These are phyloP conservation scores for Asterionellopsis glacialis DNA, from an alignment of 108 stramenopile genomes.

Conservation along the genomic window DNA sequence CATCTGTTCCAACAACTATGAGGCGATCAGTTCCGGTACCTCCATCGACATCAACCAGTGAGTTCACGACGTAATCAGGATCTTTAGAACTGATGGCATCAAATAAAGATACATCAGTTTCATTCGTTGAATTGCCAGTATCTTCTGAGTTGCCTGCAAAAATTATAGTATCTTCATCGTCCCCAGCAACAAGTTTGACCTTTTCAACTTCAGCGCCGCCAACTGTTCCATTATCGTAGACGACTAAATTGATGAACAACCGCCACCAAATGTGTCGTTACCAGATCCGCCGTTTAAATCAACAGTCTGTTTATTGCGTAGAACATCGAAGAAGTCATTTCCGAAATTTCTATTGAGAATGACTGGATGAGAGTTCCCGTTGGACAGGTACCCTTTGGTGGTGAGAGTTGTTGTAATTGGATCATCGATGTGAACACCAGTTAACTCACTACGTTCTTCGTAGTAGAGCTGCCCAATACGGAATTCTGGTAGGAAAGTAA, in stretches of 20 bases:
- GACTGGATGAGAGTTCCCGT: too few relatives aligned
- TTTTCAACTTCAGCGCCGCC: too few relatives aligned
- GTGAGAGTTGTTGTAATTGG: too few relatives aligned
- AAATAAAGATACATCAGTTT: background rate
- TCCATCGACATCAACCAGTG: conserved; percentile 37
- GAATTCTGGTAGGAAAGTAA: too few relatives aligned
- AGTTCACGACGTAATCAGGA: conserved; percentile 26
- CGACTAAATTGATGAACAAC: conserved; percentile 15
- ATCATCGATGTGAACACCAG: too few relatives aligned
- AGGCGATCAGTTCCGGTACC: conserved; percentile 21
- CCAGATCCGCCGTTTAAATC: conserved; percentile 35
- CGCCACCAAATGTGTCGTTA: conserved; percentile 26
- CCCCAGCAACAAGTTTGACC: conserved; percentile 3
- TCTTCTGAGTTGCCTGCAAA: background rate
- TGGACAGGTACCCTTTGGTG: too few relatives aligned
- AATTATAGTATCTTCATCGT: background rate
- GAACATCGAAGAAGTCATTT: conserved; percentile 17
- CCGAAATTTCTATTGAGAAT: too few relatives aligned
- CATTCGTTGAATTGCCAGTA: conserved; percentile 3
- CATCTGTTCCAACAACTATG: conserved; percentile 27
- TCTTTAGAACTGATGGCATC: background rate
- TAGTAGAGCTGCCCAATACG: too few relatives aligned
- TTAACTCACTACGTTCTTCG: too few relatives aligned
- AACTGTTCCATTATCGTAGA: too few relatives aligned
- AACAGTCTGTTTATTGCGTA: conserved; percentile 22